Base-by-base conservation (phyloP, 768 basidiomycete species). In the Gymnopilus dilepis region DNA sequence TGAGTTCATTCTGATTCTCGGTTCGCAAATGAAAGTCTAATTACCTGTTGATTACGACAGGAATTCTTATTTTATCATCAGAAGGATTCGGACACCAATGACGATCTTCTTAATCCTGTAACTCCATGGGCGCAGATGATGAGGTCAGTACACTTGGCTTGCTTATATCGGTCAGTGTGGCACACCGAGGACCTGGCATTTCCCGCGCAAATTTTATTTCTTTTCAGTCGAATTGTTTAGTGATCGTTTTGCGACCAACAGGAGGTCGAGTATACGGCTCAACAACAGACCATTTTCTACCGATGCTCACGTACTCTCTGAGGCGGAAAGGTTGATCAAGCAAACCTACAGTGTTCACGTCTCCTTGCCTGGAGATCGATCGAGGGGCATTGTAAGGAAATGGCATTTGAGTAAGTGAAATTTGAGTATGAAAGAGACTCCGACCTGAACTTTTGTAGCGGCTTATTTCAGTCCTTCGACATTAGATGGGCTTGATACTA, bases 51-150 rank as follows among this genome's bases (percentile, higher is more conserved):
- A 56, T 55, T 65, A 59, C 66, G 26, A 64, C 70, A 93, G 89
- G 91, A 91, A 74, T 93, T 93, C 70, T 77, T 93, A 31, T 90
- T 92, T 73, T 93, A 93, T 73, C 87, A 91, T 73, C 91, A 93
- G 73, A 91, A 90, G 74, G 89, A 91, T 69, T 82, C 83, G 55
- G 86, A 86, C 56, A 73, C 80, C n/a, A 77, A 77, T 38, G 87
- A 88, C 66, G 81, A 83, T 65, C 73, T 79, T 48, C 70, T 80
- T 41, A 84, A 80, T 67, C 82, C 89, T 57, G 81, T 88, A 54
- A 88, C 88, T 56, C 88, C 88, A 24, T 91, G 89, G 89, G 88
- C 88, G 59, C 86, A 86, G 69, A 86, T 87, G 83, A 86, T 87
- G 77, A 84, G 84, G 88, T 88, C 59, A 67, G 65, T 65, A 22